Base-by-base conservation (phyloP, 306 rosid species). In the Ziziphus jujuba region DNA sequence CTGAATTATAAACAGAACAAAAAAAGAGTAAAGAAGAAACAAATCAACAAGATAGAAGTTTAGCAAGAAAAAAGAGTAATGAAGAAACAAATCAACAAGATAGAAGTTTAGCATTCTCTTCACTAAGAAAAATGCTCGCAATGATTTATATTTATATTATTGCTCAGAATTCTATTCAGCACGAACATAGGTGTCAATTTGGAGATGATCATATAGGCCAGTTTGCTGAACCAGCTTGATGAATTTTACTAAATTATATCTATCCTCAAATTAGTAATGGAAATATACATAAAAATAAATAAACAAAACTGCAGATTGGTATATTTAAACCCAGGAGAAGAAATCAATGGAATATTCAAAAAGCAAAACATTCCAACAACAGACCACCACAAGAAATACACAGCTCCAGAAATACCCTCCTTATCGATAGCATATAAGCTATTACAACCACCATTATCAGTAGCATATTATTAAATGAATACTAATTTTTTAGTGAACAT, bases 151-250 rank as follows among this genome's bases (percentile, higher is more conserved):
- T 9, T 33, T 9, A 35, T 58, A 67, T 61, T 23, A 68, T 70
- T 90, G 90, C 99, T 97, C 99, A 57, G 88, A 88, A 83, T 90
- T 93, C 99, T 97, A 93, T 78, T 93, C 99, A 45, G 89, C 97
- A 72, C 99, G 90, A 8, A 82, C 38, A 75, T 78, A 93, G 43
- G 99, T 97, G 38, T 96, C 99, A 80, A 90, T 93, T 65, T 97
- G 79, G 70, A 93, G 97, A 93, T 87, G 85, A 84, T 88, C 90
- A 61, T 75, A 90, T 3, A 95, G 85, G 43, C 96, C 99, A 19
- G 96, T 95, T 73, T 88, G 91, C 48, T 95, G 95, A 36, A 91
- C 97, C 67, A 84, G 40, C 87, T 91, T 90, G 72, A 90, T 75
- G 83, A 95, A 95, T 76, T 81, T 95, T 20, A 91, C 92, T 78